phyloP scores from a whole-genome alignment of 2,329 filamentous ascomycete genomes.

The Dothiorella sarmentorum region DNA sequence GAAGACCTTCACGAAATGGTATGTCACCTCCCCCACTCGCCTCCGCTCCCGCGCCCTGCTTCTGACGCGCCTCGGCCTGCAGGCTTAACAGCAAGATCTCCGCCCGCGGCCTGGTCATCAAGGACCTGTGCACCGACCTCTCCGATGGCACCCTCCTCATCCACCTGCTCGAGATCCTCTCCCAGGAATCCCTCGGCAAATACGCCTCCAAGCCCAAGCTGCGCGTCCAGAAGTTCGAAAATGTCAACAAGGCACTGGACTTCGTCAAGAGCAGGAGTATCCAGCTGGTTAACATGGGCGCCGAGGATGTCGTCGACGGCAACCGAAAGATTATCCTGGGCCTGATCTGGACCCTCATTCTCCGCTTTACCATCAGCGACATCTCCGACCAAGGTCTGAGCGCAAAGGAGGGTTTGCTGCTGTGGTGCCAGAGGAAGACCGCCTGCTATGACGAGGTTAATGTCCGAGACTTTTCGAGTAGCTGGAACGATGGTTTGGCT shows the following conservation, averaged over 20 bases:
- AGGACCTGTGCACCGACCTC: slow-evolving; percentile 83
- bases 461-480: slow-evolving; percentile 88
- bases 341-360: slow-evolving; percentile 96
- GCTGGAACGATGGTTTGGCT: slow-evolving; percentile 96
- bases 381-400: slow-evolving; percentile 98
- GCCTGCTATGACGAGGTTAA: slow-evolving; percentile 98
- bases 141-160: slow-evolving; percentile 95
- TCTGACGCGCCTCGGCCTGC: slow-evolving; percentile 20
- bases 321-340: slow-evolving; percentile 97
- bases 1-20: slow-evolving; percentile 99
- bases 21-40: slow-evolving; percentile 26
- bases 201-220: slow-evolving; percentile 96
- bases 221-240: slow-evolving; percentile 95
- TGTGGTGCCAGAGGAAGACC: slow-evolving; percentile 98
- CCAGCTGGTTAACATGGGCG: slow-evolving; percentile 97
- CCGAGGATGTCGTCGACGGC: slow-evolving; percentile 96
- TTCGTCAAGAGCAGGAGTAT: slow-evolving; percentile 90
- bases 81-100: slow-evolving; percentile 97
- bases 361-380: slow-evolving; percentile 96
- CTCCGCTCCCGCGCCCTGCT: slow-evolving; percentile 1
- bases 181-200: slow-evolving; percentile 87
- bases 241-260: slow-evolving; percentile 91
- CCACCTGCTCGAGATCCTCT: slow-evolving; percentile 94
- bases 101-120: slow-evolving; percentile 71
- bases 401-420: slow-evolving; percentile 86